Evolutionary conservation across 2,329 filamentous ascomycete genomes (phyloP), one percentile per base, ranked within the genome.

Genomic region (Colletotrichum neosansevieriae): DNA sequence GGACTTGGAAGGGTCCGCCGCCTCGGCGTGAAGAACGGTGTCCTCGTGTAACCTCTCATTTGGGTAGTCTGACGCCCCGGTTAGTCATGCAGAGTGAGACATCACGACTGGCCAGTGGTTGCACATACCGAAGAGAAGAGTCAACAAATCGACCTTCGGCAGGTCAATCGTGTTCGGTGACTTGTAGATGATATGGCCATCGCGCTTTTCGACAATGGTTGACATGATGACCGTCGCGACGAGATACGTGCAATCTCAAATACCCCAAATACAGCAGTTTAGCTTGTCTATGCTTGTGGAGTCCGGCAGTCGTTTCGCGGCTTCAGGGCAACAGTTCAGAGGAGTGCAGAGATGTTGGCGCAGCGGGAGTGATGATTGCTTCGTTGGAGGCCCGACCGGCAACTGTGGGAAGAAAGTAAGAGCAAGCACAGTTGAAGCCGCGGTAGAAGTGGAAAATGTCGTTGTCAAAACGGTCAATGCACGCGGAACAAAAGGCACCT

Each of bases 1-100:
- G 61, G 75, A 73, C 58, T 84, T 81, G n/a, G 78, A 78, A 0
- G 88, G 86, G 57, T 89, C 79, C 6, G 82, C 81, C 0, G 89
- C 88, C 71, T 89, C 87, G 49, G 83, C 80, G 74, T 90, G 87
- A 4, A 91, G 76, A 2, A 85, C 72, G 0, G 84, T 86, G 58
- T 87, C 80, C 51, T 87, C 83, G 21, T 81, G 73, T 12, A 70
- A 47, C 12, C 56, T 60, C 17, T 70, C 54, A 17, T 59, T 70
- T 11, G 42, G 49, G 10, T 17, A 56, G 24, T 65, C 47, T 68
- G 45, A n/a, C 12, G 3, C 1, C 7, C 6, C 19, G 21, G 19
- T 54, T 29, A 56, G 40, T 12, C 12, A 17, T 7, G 15, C 17
- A 19, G 7, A 34, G 4, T 4, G 24, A 42, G 36, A 6, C 50